phyloP scores from a whole-genome alignment of 2,329 filamentous ascomycete species.

The Fusarium sambucinum region DNA sequence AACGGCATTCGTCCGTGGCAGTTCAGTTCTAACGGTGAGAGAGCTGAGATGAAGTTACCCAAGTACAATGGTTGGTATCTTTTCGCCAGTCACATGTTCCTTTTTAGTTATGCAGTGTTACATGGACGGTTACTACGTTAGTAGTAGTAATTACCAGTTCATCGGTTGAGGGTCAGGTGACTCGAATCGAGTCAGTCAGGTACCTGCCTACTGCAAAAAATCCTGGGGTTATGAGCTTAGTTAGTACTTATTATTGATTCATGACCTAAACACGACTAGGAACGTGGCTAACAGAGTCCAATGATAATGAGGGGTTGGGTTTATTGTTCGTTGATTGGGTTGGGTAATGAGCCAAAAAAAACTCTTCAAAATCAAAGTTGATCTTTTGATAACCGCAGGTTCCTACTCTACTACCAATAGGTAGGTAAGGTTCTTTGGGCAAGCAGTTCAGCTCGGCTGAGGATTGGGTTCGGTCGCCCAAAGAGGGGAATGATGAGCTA shows the following conservation, averaged over 20 bases:
- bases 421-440: background rate
- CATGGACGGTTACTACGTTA: background rate
- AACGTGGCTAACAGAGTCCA: constrained; percentile 4
- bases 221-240: constrained; percentile 19
- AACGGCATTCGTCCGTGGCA: constrained; percentile 28
- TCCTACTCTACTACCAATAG: background rate
- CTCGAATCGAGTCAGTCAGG: background rate
- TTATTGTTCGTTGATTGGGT: background rate
- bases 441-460: constrained; percentile 8
- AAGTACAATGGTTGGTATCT: background rate
- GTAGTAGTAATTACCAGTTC: background rate
- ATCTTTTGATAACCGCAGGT: background rate
- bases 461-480: constrained; percentile 9
- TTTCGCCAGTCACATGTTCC: background rate
- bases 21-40: constrained; percentile 31
- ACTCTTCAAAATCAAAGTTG: constrained; percentile 24
- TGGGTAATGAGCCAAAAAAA: constrained; percentile 11
- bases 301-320: background rate
- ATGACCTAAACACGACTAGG: constrained; percentile 11
- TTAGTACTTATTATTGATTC: background rate
- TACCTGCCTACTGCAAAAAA: background rate
- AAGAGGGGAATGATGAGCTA: constrained; percentile 28
- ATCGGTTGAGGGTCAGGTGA: constrained; percentile 27
- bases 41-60: background rate
- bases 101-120: constrained; percentile 13